phyloP scores from a whole-genome alignment of 768 basidiomycete genomes.

The Lanmaoa pseudosensibilis region DNA sequence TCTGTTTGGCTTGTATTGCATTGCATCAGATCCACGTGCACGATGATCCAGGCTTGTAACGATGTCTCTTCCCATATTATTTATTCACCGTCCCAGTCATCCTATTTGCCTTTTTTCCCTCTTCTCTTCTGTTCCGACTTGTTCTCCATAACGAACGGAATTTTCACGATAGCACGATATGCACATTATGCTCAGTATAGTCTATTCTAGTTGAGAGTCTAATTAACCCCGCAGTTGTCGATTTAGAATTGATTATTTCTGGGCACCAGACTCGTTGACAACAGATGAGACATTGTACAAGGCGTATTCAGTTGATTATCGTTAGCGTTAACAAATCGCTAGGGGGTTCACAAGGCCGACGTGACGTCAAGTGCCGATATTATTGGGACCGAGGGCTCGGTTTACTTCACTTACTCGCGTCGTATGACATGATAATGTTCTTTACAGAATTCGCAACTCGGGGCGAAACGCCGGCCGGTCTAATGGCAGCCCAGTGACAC shows the following conservation, averaged over 20 bases:
- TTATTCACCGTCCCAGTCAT: constrained; percentile 10
- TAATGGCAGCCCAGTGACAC: too few species aligned
- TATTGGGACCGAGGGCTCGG: too few species aligned
- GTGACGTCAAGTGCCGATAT: neutral
- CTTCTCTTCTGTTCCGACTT: neutral
- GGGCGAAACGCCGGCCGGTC: too few species aligned
- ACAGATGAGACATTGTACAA: neutral
- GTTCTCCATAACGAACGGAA: neutral
- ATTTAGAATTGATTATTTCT: neutral
- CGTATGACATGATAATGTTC: too few species aligned
- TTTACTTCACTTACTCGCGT: too few species aligned
- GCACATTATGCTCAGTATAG: constrained; percentile 25
- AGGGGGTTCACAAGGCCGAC: neutral
- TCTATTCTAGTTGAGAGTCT: constrained; percentile 24
- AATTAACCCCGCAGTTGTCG: constrained; percentile 12
- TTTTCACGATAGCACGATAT: constrained; percentile 7
- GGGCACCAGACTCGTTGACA: neutral
- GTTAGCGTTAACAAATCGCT: neutral
- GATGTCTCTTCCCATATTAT: constrained; percentile 12
- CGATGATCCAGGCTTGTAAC: neutral
- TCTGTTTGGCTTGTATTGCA: constrained; percentile 7
- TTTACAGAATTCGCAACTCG: too few species aligned
- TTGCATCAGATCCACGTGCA: constrained; percentile 1
- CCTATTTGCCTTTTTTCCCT: neutral
- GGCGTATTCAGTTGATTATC: neutral